Evolutionary conservation across 305 asterid genomes (phyloP).

Genomic region (Withania somnifera): DNA sequence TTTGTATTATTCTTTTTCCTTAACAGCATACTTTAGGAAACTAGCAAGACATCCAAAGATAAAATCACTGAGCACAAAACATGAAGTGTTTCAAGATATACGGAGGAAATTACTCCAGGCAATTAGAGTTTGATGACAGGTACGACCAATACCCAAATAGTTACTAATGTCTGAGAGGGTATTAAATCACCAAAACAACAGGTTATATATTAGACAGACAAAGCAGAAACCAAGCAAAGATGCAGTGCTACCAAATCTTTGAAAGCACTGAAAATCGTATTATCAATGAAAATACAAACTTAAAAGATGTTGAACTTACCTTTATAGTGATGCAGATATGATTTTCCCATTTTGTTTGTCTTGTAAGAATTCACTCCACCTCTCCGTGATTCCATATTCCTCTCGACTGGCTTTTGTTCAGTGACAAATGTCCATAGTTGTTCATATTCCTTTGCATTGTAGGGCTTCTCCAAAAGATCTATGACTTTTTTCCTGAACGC

Average conservation of each 20-base stretch:
- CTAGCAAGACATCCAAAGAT: not conserved
- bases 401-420: not conserved
- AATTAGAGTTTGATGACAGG: not conserved
- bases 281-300: not conserved
- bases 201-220: not conserved
- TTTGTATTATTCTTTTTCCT: not conserved
- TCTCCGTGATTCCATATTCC: slow-evolving; percentile 1
- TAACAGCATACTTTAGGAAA: not conserved
- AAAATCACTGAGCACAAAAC: not conserved
- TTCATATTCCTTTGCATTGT: not conserved
- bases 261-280: not conserved
- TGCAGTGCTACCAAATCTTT: not conserved
- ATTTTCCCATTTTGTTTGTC: not conserved
- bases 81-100: not conserved
- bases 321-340: not conserved
- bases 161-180: not conserved
- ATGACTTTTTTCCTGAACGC: slow-evolving; percentile 3
- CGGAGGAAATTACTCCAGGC: not conserved
- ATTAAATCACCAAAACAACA: not conserved
- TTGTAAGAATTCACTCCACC: not conserved
- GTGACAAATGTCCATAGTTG: not conserved
- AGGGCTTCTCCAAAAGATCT: slow-evolving; percentile 5
- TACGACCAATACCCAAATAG: not conserved
- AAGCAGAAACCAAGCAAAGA: not conserved
- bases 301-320: slow-evolving; percentile 1